Evolutionary conservation across 2,329 filamentous ascomycete species (phyloP).

Genomic region (Periconia sp.): DNA sequence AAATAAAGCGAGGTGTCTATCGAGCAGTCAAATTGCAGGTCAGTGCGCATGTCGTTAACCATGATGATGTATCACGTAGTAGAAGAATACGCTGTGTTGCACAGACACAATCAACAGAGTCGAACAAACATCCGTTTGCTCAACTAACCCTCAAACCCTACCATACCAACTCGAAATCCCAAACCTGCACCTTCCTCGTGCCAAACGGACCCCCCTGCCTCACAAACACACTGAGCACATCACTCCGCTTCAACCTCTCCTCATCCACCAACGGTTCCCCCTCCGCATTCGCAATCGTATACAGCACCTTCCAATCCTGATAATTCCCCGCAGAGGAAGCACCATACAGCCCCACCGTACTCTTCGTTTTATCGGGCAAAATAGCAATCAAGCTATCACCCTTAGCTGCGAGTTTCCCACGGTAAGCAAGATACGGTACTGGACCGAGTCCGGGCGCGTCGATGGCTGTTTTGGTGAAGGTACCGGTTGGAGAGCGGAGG

Average conservation of each 20-base stretch:
- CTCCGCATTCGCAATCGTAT: constrained; percentile 31
- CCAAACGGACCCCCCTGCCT: constrained; percentile 38
- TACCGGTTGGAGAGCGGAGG: constrained; percentile 27
- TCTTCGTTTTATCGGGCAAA: constrained; percentile 33
- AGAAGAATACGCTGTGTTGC: no score
- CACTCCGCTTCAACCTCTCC: constrained; percentile 24
- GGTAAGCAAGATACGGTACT: constrained; percentile 35
- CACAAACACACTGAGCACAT: constrained; percentile 36
- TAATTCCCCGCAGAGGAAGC: constrained; percentile 30
- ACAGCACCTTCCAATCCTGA: constrained; percentile 33
- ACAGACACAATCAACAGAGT: no score
- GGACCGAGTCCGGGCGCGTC: constrained; percentile 29
- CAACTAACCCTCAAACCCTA: neutral
- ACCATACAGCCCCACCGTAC: constrained; percentile 29
- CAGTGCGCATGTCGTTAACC: no score
- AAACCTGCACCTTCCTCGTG: constrained; percentile 35
- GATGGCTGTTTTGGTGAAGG: constrained; percentile 35
- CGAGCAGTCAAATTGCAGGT: no score
- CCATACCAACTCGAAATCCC: constrained; percentile 29
- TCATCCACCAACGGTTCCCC: constrained; percentile 37
- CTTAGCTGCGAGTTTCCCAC: constrained; percentile 32
- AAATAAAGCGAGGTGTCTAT: no score
- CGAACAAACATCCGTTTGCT: no score
- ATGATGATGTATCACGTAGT: no score
- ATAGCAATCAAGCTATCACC: constrained; percentile 33